phyloP scores from a whole-genome alignment of 495 filamentous ascomycete species.

The Staphylotrichum longicolle region DNA sequence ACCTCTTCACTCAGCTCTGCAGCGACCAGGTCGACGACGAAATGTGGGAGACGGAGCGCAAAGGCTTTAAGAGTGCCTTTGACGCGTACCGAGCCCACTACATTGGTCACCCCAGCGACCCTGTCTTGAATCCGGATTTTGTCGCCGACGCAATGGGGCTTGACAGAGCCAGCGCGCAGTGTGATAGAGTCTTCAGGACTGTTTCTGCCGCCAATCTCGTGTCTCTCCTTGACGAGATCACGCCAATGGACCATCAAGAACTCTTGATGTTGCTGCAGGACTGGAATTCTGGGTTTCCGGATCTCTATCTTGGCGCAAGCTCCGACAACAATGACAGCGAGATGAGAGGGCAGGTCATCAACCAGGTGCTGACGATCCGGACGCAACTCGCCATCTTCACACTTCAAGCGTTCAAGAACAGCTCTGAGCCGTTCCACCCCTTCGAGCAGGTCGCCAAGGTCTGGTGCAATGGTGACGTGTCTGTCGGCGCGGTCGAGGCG shows the following conservation, averaged over 20 bases:
- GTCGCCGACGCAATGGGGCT: conserved; percentile 19
- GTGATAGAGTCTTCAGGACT: conserved; percentile 7
- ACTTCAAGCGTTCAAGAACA: conserved; percentile 15
- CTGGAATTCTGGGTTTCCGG: conserved; percentile 23
- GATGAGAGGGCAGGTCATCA: conserved; percentile 14
- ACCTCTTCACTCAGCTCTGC: conserved; percentile 24
- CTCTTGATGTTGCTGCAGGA: conserved; percentile 20
- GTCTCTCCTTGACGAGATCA: conserved; percentile 23
- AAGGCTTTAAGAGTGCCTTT: conserved; percentile 10
- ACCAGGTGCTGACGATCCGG: conserved; percentile 27
- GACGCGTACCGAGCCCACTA: conserved; percentile 18
- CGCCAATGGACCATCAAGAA: conserved; percentile 1
- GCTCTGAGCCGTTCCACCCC: conserved; percentile 13
- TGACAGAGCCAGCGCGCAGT: conserved; percentile 3
- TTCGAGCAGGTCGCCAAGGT: conserved; percentile 16
- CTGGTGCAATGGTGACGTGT: conserved; percentile 23
- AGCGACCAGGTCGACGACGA: conserved; percentile 7
- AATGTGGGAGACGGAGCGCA: conserved; percentile 15
- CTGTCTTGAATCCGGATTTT: conserved; percentile 18
- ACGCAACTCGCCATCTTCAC: conserved; percentile 26
- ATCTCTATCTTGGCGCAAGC: conserved; percentile 12
- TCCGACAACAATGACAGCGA: not conserved
- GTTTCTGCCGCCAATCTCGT: conserved; percentile 26
- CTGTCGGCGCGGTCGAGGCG: conserved; percentile 17
- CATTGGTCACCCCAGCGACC: conserved; percentile 8